phyloP scores from a whole-genome alignment of 768 basidiomycete genomes.

The Melanogaster broomeanus region DNA sequence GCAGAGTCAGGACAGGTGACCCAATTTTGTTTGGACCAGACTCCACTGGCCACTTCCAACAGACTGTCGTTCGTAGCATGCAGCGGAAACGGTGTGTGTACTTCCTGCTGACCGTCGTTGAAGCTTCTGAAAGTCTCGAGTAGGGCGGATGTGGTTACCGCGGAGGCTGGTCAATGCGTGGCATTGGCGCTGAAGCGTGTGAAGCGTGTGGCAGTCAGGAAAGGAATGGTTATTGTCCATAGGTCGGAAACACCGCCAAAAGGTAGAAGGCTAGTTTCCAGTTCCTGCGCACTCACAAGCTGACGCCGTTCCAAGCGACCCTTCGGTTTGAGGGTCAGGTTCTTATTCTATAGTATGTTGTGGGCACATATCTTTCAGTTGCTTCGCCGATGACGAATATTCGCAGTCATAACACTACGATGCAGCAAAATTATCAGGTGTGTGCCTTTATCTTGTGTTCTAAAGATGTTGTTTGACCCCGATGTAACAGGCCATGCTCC shows the following conservation, averaged over 20 bases:
- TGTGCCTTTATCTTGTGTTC: constrained; percentile 13
- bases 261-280: constrained; percentile 43
- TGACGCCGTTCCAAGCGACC: constrained; percentile 50
- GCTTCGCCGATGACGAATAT: constrained; percentile 2
- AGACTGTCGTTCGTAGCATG: constrained; percentile 84
- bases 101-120: not conserved
- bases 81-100: constrained; percentile 80
- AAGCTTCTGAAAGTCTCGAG: constrained; percentile 2
- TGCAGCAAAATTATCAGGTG: constrained; percentile 91
- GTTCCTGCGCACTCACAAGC: not conserved
- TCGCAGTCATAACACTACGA: constrained; percentile 83
- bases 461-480: not conserved
- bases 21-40: constrained; percentile 88
- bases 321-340: constrained; percentile 92
- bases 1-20: constrained; percentile 77
- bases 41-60: constrained; percentile 83
- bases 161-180: constrained; percentile 96
- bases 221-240: constrained; percentile 92
- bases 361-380: not conserved
- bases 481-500: constrained; percentile 74
- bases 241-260: constrained; percentile 77
- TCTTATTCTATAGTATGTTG: constrained; percentile 82
- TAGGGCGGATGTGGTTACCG: constrained; percentile 78
- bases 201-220: constrained; percentile 76
- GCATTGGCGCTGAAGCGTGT: constrained; percentile 91